A percentile compares a stretch with the other conserved stretches of the same genome.
phyloP scores from a whole-genome alignment of 106 monocot genomes.

The Apostasia ramifera region DNA sequence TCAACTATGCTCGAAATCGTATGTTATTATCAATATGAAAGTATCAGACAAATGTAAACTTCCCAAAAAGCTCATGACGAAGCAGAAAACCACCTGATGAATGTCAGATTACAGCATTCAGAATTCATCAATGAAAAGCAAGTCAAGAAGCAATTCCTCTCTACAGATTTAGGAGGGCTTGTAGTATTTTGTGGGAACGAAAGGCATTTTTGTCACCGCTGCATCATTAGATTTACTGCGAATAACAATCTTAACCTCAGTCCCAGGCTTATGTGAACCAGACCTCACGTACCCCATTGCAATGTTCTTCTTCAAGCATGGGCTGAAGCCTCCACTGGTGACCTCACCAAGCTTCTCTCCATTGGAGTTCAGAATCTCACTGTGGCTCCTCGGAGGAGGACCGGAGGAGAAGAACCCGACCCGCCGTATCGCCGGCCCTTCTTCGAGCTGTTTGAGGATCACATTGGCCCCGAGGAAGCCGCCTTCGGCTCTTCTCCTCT shows the following conservation, averaged over 20 bases:
- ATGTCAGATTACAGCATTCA: slow-evolving; percentile 18
- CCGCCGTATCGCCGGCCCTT: slow-evolving; percentile 75
- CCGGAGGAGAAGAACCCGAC: slow-evolving; percentile 82
- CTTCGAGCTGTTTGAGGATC: slow-evolving; percentile 76
- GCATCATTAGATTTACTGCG: slow-evolving; percentile 75
- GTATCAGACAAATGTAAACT: no score
- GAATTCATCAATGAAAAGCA: not conserved
- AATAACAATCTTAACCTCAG: slow-evolving; percentile 67
- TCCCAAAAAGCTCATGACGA: no score
- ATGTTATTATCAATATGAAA: no score
- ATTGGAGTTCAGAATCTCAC: slow-evolving; percentile 37
- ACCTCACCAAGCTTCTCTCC: slow-evolving; percentile 86
- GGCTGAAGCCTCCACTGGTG: slow-evolving; percentile 97
- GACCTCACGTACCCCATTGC: slow-evolving; percentile 96
- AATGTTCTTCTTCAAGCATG: slow-evolving; percentile 95
- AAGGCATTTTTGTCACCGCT: slow-evolving; percentile 89
- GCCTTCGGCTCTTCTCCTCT: slow-evolving; percentile 86
- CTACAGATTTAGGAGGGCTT: slow-evolving; percentile 38
- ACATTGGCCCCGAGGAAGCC: slow-evolving; percentile 86
- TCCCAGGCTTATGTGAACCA: slow-evolving; percentile 79
- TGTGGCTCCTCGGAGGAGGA: slow-evolving; percentile 85
- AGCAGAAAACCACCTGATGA: not conserved
- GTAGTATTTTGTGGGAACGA: slow-evolving; percentile 92
- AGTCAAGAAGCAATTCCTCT: not conserved
- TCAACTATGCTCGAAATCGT: no score